Evolutionary conservation across 2,329 filamentous ascomycete species (phyloP).

Genomic region (Paraphaeosphaeria minitans): DNA sequence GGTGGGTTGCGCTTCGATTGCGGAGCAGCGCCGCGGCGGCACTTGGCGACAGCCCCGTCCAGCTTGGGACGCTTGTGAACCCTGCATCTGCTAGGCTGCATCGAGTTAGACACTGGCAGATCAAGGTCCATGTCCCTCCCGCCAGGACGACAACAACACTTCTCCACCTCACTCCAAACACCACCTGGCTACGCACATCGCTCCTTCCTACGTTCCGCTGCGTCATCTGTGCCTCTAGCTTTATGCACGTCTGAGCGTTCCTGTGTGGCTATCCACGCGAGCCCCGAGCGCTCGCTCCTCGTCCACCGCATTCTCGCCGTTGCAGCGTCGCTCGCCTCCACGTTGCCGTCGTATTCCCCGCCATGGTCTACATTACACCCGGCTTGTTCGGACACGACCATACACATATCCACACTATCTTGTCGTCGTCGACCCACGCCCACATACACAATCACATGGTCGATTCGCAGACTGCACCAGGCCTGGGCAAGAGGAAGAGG

Average conservation of each 20-base stretch:
- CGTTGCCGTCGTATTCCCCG: constrained; percentile 21
- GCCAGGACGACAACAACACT: constrained; percentile 20
- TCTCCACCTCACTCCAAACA: constrained; percentile 5
- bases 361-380: constrained; percentile 46
- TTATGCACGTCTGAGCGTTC: not conserved
- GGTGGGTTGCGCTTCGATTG: constrained; percentile 1
- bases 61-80: not conserved
- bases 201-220: constrained; percentile 2
- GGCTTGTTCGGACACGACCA: constrained; percentile 37
- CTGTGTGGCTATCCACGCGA: not conserved
- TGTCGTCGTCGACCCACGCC: constrained; percentile 6
- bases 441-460: constrained; percentile 26
- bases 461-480: constrained; percentile 23
- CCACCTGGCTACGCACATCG: constrained; percentile 1
- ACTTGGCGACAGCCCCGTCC: constrained; percentile 20
- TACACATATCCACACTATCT: constrained; percentile 17
- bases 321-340: constrained; percentile 9
- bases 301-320: constrained; percentile 10
- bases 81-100: constrained; percentile 9
- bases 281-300: constrained; percentile 17
- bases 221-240: not conserved
- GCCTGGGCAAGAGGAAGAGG: constrained; percentile 41
- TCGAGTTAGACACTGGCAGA: constrained; percentile 27
- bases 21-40: constrained; percentile 8
- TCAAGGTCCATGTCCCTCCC: constrained; percentile 18